Evolutionary conservation across 2,329 filamentous ascomycete species (phyloP), one percentile per base, ranked within the genome.

Genomic region (Claviceps arundinis): DNA sequence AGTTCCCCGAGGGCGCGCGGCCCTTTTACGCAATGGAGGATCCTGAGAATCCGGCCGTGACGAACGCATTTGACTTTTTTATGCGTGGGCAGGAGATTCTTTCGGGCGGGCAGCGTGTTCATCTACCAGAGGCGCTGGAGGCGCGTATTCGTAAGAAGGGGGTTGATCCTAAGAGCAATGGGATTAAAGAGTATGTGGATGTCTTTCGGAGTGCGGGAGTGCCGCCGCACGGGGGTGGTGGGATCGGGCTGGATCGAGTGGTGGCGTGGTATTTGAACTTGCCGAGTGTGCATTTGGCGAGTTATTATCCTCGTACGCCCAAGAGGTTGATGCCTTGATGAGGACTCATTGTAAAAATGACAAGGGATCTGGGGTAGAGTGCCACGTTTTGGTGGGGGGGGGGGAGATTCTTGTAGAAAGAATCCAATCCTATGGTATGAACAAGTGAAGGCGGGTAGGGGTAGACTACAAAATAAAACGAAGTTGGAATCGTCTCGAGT

Each of bases 81-180:
- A 82, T 95, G 65, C 82, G 91, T 53, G 89, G 89, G 3, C 90
- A 97, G 68, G 91, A 96, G 69, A 91, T 96, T 55, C 78, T 96
- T 17, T 90, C 86, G 16, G 90, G 91, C 61, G 90, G 89, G 7
- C 90, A 96, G 70, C 87, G 90, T 78, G 87, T 96, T 59, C 86
- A 96, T 68, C 78, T 89, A 56, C 81, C 90, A 0, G 73, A 74
- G 43, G 78, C 85, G 70, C 78, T 97, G 14, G 83, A 89, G 64
- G 78, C 81, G 46, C 86, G 88, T 56, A 86, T 97, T 73, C 77
- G 82, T 62, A 75, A 73, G 54, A 84, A 89, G 69, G 90, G 89
- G 52, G 80, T 97, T 60, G 86, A 96, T 64, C 89, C 90, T 0
- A 72, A 77, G 47, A 80, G 76, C 56, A 65, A 71, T 1, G 80